Base-by-base conservation (phyloP, 2,329 filamentous ascomycete species). In the Colletotrichum lentis region DNA sequence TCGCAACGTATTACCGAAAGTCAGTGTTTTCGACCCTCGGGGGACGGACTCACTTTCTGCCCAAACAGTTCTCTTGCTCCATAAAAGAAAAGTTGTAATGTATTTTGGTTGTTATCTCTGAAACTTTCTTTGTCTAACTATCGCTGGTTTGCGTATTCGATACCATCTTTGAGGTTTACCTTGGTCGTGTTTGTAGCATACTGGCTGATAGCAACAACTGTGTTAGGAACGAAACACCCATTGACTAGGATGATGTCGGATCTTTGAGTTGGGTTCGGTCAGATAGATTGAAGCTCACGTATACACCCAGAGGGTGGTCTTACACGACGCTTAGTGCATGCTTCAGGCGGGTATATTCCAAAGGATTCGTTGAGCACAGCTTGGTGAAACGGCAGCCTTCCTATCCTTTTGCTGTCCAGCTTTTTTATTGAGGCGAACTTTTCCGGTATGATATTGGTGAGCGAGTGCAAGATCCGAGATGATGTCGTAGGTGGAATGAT, bases 41-140 rank as follows among this genome's bases (percentile, higher is more conserved):
- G 85, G 49, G 83, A 82, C 74, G 73, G 1, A 75, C 70, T 5
- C 72, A 70, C 20, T 57, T 57, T 35, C 53, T 50, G 12, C 62
- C 62, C 35, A 64, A 41, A 31, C 54, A 64, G 37, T 64, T 54
- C 12, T n/a, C 54, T 47, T 5, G 62, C 53, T 5, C 62, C 62
- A n/a, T 53, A 18, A 10, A 35, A 39, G 22, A 64, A 64, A 11
- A 54, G 62, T 22, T 64, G 53, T 7, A 64, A 47, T 18, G 31
- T 46, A 6, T 18, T 12, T 5, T n/a, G 44, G 3, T 64, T 47
- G 22, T 64, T 46, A 2, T 6, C 37, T 12, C 24, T 22, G 31
- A 57, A 64, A 1, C 22, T 5, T 10, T 14, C 22, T 4, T 27
- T 12, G 6, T 20, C 46, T 8, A 49, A 11, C 46, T 20, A 49